phyloP scores from a whole-genome alignment of 2,329 filamentous ascomycete species.

The Colletotrichum simmondsii region DNA sequence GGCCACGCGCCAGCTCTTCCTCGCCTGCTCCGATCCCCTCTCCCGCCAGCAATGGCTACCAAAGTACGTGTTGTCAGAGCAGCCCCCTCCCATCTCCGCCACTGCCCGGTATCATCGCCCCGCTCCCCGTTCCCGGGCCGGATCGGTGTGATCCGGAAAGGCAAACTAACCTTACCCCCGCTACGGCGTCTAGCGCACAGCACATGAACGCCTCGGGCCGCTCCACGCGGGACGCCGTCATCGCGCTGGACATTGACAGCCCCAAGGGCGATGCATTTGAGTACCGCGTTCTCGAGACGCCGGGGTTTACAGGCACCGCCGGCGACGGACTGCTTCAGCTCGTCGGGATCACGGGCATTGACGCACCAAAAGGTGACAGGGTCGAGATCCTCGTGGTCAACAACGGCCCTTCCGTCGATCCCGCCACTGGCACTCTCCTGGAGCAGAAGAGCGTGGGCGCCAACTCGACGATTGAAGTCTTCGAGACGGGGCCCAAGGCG shows the following conservation, averaged over 20 bases:
- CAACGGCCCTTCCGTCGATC: constrained; percentile 40
- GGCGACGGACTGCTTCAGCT: constrained; percentile 45
- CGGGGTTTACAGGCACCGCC: constrained; percentile 42
- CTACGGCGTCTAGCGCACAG: background rate
- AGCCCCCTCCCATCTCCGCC: background rate
- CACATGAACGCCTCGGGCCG: constrained; percentile 42
- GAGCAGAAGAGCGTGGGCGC: constrained; percentile 73
- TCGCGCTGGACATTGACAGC: constrained; percentile 46
- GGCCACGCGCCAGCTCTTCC: constrained; percentile 42
- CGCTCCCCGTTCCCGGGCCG: too few relatives aligned
- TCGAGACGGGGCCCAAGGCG: constrained; percentile 38
- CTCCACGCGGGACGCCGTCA: constrained; percentile 43
- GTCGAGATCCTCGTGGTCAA: constrained; percentile 41
- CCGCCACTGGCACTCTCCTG: constrained; percentile 50
- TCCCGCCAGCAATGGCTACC: constrained; percentile 39
- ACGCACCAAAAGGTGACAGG: constrained; percentile 32
- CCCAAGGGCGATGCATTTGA: constrained; percentile 36
- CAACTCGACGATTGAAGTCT: constrained; percentile 64
- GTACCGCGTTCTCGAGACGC: constrained; percentile 39
- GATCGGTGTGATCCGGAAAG: background rate
- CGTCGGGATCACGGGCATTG: constrained; percentile 43
- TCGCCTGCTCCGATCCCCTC: constrained; percentile 41
- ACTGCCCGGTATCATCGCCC: background rate
- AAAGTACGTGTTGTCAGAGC: constrained; percentile 33
- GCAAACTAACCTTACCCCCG: background rate